Evolutionary conservation across 2,329 filamentous ascomycete species (phyloP).

Genomic region (Ceratocystis ficicola): DNA sequence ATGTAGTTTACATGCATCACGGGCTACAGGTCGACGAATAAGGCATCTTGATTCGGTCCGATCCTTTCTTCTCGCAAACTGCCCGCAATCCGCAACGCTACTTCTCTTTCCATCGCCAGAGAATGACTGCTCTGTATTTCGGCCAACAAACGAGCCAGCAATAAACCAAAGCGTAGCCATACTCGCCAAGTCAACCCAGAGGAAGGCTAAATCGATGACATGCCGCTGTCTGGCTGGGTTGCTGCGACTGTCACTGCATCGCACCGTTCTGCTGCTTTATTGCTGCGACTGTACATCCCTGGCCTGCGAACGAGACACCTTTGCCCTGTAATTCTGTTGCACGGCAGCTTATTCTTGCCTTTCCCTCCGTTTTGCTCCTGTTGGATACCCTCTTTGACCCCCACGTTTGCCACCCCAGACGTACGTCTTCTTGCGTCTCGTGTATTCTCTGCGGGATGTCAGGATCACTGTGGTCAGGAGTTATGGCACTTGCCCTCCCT

Average conservation of each 20-base stretch:
- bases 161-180: too few species aligned
- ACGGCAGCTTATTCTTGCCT: neutral
- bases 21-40: neutral
- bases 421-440: too few species aligned
- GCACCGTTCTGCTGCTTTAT: neutral
- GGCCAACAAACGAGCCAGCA: too few species aligned
- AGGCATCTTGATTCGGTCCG: neutral
- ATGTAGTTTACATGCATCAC: neutral
- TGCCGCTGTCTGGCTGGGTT: neutral
- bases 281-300: neutral
- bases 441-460: too few species aligned
- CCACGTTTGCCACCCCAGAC: too few species aligned
- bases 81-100: neutral
- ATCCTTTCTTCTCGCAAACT: neutral
- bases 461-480: too few species aligned
- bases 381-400: too few species aligned
- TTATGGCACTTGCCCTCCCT: too few species aligned
- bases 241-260: too few species aligned
- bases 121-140: neutral
- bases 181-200: too few species aligned
- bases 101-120: neutral
- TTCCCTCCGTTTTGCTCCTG: neutral
- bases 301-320: neutral
- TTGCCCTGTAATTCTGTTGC: neutral
- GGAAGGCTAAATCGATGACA: conserved; percentile 7